Conservation (phyloP, 129 eudicot genomes). For the Chrysanthemum lavandulifolium region DNA sequence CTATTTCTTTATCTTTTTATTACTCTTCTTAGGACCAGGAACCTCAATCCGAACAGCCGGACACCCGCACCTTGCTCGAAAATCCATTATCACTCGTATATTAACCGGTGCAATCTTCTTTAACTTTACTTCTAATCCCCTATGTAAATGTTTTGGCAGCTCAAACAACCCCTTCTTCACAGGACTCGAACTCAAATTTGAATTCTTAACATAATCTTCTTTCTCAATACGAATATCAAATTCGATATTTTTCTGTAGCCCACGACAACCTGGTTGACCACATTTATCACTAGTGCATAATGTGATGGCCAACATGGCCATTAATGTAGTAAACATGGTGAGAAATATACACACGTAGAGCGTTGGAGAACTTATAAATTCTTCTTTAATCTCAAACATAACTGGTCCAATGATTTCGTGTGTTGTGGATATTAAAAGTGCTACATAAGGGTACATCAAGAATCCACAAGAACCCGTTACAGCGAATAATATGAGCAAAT, state of each 20-base stretch:
- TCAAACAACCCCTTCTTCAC: slow-evolving; percentile 85
- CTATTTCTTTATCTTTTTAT: slow-evolving; percentile 63
- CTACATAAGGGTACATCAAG: slow-evolving; percentile 51
- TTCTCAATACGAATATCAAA: slow-evolving; percentile 82
- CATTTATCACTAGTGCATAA: slow-evolving; percentile 43
- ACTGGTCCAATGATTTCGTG: slow-evolving; percentile 33
- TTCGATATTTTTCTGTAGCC: slow-evolving; percentile 74
- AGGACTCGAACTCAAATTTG: slow-evolving; percentile 31
- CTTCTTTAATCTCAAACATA: slow-evolving; percentile 36
- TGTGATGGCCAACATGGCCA: slow-evolving; percentile 42
- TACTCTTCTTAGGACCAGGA: slow-evolving; percentile 63
- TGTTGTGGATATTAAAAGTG: slow-evolving; percentile 19
- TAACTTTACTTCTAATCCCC: slow-evolving; percentile 70
- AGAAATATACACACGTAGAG: slow-evolving; percentile 55
- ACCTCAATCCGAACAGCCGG: slow-evolving; percentile 79
- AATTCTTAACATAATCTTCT: slow-evolving; percentile 49
- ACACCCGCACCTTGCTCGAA: slow-evolving; percentile 77
- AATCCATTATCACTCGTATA: slow-evolving; percentile 78
- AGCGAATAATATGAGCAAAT: slow-evolving; percentile 62
- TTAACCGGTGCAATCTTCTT: slow-evolving; percentile 91
- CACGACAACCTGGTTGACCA: slow-evolving; percentile 56
- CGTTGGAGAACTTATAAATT: slow-evolving; percentile 45
- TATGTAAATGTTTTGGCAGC: slow-evolving; percentile 50
- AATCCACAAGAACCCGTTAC: slow-evolving; percentile 65
- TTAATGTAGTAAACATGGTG: slow-evolving; percentile 31